Conservation (phyloP, 148 eudicot genomes). For the Rhododendron simsii region DNA sequence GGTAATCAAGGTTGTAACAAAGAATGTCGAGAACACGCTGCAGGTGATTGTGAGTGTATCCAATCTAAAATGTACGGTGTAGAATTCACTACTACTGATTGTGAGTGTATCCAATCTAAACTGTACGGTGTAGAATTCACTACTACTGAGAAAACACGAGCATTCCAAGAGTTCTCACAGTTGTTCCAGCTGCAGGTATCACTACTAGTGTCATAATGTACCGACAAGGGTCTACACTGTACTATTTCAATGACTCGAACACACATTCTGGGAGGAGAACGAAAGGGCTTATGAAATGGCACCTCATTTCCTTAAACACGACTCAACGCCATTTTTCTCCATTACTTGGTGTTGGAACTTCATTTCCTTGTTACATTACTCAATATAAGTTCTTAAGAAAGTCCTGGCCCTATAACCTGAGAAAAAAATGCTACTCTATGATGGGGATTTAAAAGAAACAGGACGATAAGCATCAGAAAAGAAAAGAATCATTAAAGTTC, state of each 20-base stretch:
- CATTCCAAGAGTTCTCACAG: background rate
- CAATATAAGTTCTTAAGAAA: background rate
- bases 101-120: background rate
- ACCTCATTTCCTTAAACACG: background rate
- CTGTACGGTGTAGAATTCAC: background rate
- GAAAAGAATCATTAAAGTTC: background rate
- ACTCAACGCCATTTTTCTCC: background rate
- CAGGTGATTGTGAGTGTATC: too few species aligned
- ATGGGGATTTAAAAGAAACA: background rate
- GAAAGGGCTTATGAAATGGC: background rate
- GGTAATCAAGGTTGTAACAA: background rate
- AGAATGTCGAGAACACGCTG: background rate
- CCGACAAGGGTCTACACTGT: background rate
- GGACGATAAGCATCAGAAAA: background rate
- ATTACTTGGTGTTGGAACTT: background rate
- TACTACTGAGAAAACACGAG: background rate
- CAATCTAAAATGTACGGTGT: background rate
- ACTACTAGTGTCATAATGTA: background rate
- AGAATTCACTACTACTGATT: background rate
- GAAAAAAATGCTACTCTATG: background rate
- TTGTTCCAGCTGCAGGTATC: background rate
- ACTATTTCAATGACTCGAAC: background rate
- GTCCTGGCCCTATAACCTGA: background rate
- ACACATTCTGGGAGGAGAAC: background rate
- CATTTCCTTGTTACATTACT: background rate